Percentiles rank a stretch among this genome's conserved stretches.
Evolutionary conservation across 164 flowering plant species (phyloP).

Genomic region (Chloranthus sessilifolius): DNA sequence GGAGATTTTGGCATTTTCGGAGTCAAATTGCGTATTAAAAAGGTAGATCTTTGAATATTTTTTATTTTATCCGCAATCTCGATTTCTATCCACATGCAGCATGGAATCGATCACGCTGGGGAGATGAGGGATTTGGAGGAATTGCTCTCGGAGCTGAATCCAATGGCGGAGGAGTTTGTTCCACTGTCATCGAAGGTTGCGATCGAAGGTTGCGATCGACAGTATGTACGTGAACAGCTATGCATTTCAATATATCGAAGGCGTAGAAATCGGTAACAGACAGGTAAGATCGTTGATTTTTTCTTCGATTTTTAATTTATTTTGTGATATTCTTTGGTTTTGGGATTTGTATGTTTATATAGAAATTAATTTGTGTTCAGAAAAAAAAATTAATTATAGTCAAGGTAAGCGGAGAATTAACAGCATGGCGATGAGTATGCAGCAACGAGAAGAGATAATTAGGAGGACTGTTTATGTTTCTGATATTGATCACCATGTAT

Average conservation of each 20-base stretch:
- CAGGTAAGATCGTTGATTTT: slow-evolving; percentile 37
- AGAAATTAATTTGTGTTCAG: no score
- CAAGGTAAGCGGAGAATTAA: slow-evolving; percentile 70
- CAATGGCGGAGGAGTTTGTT: slow-evolving; percentile 87
- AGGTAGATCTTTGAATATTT: no score
- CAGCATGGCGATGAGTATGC: slow-evolving; percentile 67
- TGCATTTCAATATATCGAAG: no score
- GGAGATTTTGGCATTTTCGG: no score
- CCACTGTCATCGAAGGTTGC: no score
- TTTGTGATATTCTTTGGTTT: neutral
- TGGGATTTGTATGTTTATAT: neutral
- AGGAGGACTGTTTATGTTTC: slow-evolving; percentile 90
- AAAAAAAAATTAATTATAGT: slow-evolving; percentile 47
- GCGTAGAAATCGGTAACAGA: slow-evolving; percentile 33
- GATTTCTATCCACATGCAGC: no score
- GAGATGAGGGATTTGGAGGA: slow-evolving; percentile 80
- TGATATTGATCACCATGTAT: slow-evolving; percentile 93
- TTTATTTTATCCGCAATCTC: no score
- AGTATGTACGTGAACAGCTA: no score
- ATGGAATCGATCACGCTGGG: no score
- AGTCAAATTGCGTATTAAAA: no score
- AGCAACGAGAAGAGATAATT: slow-evolving; percentile 78
- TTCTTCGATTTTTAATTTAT: neutral
- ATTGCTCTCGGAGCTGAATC: slow-evolving; percentile 78
- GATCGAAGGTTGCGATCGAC: no score